phyloP scores from a whole-genome alignment of 148 eudicot species.

The Salicornia ramosissima region DNA sequence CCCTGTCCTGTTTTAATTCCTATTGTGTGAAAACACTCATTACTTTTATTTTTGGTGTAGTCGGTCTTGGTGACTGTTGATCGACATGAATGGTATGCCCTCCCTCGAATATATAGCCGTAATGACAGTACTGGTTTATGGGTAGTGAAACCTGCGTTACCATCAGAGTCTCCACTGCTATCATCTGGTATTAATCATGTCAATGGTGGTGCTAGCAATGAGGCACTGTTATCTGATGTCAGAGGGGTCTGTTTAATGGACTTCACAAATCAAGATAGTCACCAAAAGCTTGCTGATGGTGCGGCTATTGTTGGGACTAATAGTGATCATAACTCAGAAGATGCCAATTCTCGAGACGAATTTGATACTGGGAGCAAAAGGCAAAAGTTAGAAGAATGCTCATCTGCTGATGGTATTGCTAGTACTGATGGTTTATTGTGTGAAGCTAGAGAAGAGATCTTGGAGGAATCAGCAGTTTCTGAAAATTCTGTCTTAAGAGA shows the following conservation, averaged over 20 bases:
- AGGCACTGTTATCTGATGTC: conserved; percentile 29
- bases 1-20: not conserved
- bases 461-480: conserved; percentile 42
- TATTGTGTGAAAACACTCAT: not conserved
- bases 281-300: conserved; percentile 46
- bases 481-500: conserved; percentile 40
- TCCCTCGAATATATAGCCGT: conserved; percentile 72
- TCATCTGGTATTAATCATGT: conserved; percentile 30
- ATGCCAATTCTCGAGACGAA: conserved; percentile 45
- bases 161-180: conserved; percentile 51
- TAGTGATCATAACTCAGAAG: conserved; percentile 48
- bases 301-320: conserved; percentile 57
- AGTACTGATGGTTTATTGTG: conserved; percentile 42
- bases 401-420: conserved; percentile 51
- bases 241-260: conserved; percentile 42
- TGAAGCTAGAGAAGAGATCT: conserved; percentile 45
- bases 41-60: conserved; percentile 36
- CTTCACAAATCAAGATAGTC: conserved; percentile 36
- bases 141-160: conserved; percentile 57
- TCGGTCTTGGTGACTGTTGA: conserved; percentile 93
- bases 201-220: conserved; percentile 27
- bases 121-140: conserved; percentile 81
- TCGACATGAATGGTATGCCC: conserved; percentile 96
- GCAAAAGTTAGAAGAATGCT: conserved; percentile 57
- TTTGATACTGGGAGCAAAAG: conserved; percentile 61